Evolutionary conservation across 352 stramenopile species (phyloP).

Genomic region (Pythium sukuiense): DNA sequence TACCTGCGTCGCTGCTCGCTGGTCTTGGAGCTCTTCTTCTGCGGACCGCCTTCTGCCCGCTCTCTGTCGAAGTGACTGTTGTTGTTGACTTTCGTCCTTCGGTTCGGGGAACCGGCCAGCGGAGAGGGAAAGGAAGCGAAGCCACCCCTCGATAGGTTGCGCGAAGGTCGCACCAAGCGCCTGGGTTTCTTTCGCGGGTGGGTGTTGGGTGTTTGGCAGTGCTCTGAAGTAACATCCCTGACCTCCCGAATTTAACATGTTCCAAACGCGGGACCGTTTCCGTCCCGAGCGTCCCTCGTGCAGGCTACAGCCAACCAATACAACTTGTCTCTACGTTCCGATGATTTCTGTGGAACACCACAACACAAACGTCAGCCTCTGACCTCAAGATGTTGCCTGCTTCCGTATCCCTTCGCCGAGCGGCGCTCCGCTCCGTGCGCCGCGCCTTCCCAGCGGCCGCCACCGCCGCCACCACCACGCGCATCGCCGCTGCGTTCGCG

Average conservation of each 20-base stretch:
- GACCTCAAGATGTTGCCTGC: conserved; percentile 31
- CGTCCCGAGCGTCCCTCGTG: conserved; percentile 22
- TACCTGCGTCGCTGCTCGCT: conserved; percentile 2
- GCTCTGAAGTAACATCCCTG: background rate
- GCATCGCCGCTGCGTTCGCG: background rate
- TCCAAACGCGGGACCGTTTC: conserved; percentile 20
- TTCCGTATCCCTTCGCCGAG: conserved; percentile 33
- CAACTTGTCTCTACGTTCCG: conserved; percentile 6
- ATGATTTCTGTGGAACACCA: conserved; percentile 19
- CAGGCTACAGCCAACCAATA: conserved; percentile 29
- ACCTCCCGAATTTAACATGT: background rate
- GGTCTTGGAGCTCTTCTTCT: background rate
- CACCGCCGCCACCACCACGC: background rate
- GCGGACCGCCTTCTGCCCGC: conserved; percentile 7
- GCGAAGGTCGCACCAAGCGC: conserved; percentile 27
- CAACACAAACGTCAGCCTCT: conserved; percentile 14
- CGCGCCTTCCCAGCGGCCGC: conserved; percentile 4
- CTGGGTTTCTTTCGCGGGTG: conserved; percentile 4
- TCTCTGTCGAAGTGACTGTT: conserved; percentile 23
- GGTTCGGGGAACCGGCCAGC: background rate
- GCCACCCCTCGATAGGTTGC: conserved; percentile 7
- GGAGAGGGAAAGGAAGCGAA: conserved; percentile 5
- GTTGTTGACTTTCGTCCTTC: conserved; percentile 24
- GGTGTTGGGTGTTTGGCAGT: background rate
- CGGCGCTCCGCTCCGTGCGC: conserved; percentile 18